These are phyloP conservation scores for Elsinoe ampelina DNA, from an alignment of 2,329 filamentous ascomycete species.

Conservation along the genomic window DNA sequence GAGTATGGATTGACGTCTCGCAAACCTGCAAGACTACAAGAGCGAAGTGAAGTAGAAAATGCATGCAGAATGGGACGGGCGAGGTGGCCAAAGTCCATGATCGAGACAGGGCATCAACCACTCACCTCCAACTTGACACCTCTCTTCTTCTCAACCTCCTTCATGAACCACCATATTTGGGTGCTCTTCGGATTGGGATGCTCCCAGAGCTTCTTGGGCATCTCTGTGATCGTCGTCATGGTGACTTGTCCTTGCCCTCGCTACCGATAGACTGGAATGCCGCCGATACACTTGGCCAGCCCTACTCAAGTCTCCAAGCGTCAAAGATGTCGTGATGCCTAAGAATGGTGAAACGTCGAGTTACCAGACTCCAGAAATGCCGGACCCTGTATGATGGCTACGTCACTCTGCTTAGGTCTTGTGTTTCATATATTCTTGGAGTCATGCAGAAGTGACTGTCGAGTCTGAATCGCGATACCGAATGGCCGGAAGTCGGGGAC, in stretches of 20 bases:
- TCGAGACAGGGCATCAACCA: not conserved
- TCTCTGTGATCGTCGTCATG: slow-evolving; percentile 10
- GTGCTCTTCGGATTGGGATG: slow-evolving; percentile 37
- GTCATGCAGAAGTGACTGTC: too few species aligned
- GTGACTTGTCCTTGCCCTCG: not conserved
- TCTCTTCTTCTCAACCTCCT: slow-evolving; percentile 51
- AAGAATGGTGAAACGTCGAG: not conserved
- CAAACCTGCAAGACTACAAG: too few species aligned
- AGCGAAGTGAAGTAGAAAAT: too few species aligned
- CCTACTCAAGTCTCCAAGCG: not conserved
- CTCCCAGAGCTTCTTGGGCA: slow-evolving; percentile 40
- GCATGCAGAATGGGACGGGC: too few species aligned
- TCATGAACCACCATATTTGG: slow-evolving; percentile 58
- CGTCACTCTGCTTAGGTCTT: not conserved
- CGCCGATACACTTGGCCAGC: not conserved
- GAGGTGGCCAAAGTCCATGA: not conserved
- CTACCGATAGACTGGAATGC: not conserved
- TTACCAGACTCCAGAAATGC: not conserved
- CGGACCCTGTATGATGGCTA: not conserved
- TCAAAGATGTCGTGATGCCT: not conserved
- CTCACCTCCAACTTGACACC: slow-evolving; percentile 49
- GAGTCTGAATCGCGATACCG: too few species aligned
- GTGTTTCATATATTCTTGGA: not conserved
- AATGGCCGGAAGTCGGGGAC: too few species aligned
- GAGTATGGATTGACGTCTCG: too few species aligned